Evolutionary conservation across 306 rosid genomes (phyloP), one percentile per base, ranked within the genome.

Genomic region (Cucurbita moschata): DNA sequence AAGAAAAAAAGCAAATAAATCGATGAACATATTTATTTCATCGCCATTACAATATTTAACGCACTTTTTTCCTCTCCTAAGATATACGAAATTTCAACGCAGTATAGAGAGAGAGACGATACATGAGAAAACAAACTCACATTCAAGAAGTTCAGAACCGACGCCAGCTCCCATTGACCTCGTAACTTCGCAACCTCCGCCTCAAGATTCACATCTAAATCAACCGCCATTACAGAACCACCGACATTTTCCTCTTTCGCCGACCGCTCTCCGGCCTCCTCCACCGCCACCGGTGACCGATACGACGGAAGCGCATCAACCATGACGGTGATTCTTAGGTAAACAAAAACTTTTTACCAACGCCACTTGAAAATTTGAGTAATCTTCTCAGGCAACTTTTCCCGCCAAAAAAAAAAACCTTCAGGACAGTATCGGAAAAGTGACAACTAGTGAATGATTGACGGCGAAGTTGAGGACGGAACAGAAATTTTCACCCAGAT

Each of bases 141-240:
- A 42, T 80, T 81, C 35, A 93, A 46, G 78, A 88, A 93, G 63
- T 93, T 85, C 77, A 90, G 77, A 68, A 93, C 90, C 47, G 97
- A 93, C 49, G 98, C 97, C 4, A 93, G 85, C 52, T 93, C 97
- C 98, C 98, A 93, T 35, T 90, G 88, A 42, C 76, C 43, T 18
- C 98, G 96, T 26, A 90, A 81, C 76, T 77, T 87, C 44, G 58
- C 61, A 73, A 90, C 77, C 83, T 86, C 89, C 0, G 47, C 49
- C 30, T 78, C 72, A 6, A 78, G 16, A 16, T 50, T 59, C 16
- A 68, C 63, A 10, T 50, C 77, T 56, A 71, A 80, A 15, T 76
- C 81, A 51, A 40, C 40, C 15, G 65, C 72, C 81, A 43, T 56
- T 40, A 61, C 80, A 78, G 39, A 77, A 21, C 65, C 80, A 14